Base-by-base conservation (phyloP, 495 filamentous ascomycete species). In the Xylona heveae region DNA sequence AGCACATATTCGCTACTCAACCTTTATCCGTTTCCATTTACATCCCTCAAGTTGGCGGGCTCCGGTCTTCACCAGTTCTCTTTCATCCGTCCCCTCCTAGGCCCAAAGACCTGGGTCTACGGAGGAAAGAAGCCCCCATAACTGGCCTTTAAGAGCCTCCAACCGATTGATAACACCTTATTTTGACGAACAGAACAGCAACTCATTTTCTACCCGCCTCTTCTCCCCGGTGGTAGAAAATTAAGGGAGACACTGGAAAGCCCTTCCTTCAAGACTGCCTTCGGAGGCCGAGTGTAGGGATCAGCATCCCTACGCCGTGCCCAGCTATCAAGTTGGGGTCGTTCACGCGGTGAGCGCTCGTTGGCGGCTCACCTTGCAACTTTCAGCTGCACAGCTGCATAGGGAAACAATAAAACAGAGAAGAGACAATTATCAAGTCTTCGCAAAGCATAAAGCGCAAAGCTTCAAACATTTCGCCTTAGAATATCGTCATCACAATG, bases 91-190 rank as follows among this genome's bases (percentile, higher is more conserved):
- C 85, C 84, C 65, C 80, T 93, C 55, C 75, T 90, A 46, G 82
- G 82, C 62, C 84, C 88, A 51, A 68, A 71, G 46, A 66, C 69
- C 59, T 73, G 83, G 81, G 78, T 80, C 66, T 84, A 88, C 58
- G 81, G 77, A 64, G 78, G 84, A 62, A 88, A 82, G 63, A 84
- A 88, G 65, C 88, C 88, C 49, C 88, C 88, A 63, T 97, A 95
- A 94, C 57, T 84, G 57, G 63, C 14, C 15, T 28, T 31, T 6
- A n/a, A 19, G 8, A 2, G 14, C 24, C 2, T 6, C 17, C 3
- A 8, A 3, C 22, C n/a, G n/a, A n/a, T n/a, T n/a, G n/a, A n/a
- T n/a, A 35, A 26, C 4, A 31, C 1, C 28, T 31, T 15, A 31
- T 2, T 18, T n/a, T n/a, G 10, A 37, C 31, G 16, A 1, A 34